Base-by-base conservation (phyloP, 805 yeast species). In the Saccharomycopsis sp. region DNA sequence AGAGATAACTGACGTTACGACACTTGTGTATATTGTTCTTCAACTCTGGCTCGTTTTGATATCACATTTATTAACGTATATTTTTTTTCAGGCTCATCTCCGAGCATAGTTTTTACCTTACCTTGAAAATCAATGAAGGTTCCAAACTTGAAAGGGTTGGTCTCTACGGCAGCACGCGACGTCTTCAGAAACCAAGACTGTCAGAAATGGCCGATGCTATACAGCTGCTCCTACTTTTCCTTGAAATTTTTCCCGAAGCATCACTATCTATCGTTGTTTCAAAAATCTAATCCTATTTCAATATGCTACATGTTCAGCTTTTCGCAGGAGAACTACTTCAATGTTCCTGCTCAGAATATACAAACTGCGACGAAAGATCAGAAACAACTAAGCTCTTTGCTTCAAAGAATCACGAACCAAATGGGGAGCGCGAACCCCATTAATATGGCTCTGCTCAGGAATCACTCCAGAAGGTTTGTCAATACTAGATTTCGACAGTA, bases 251-350 rank as follows among this genome's bases (percentile, higher is more conserved):
- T 13, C 26, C 45, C 45, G 4, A n/a, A 10, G 9, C 17, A 32
- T 3, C 38, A 23, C 30, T 30, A 32, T 27, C 30, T 37, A 12
- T 26, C 33, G 5, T 15, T 35, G 8, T 42, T 32, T 29, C 32
- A 35, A 21, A 42, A 42, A 15, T 17, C 35, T 5, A 19, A 19
- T 32, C 45, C 45, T 10, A 13, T 42, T 1, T 19, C 45, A 12
- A 22, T 42, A 7, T 31, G 32, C 19, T 30, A 9, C 26, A n/a
- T n/a, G n/a, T n/a, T n/a, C n/a, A n/a, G 35, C 22, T 9, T 35
- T 27, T 27, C 13, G 20, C 19, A 20, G 7, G 5, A 8, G 5
- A 5, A 23, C 29, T 7, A 4, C 10, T 30, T 15, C 36, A 42
- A 42, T 33, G 25, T 37, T 18, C 5, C 17, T 12, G 18, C 18